Evolutionary conservation across 495 filamentous ascomycete species (phyloP), one percentile per base, ranked within the genome.

Genomic region (Penicillium turbatum): DNA sequence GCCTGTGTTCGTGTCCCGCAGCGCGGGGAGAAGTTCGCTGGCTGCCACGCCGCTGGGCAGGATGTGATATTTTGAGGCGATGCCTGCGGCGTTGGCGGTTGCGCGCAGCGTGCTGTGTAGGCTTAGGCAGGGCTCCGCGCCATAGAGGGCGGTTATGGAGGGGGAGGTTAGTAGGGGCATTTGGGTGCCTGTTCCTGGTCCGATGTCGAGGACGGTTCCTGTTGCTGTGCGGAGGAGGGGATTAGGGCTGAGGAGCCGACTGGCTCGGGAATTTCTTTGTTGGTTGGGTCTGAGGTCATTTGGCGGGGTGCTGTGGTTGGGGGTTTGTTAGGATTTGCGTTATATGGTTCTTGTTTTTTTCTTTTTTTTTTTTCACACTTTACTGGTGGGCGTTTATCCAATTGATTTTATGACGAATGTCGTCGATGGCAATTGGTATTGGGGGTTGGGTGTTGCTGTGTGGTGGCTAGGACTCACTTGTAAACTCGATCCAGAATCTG

Each of bases 61-160:
- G 35, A 90, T 77, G 61, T 77, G 76, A 67, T 90, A 92, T 12
- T 78, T 74, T n/a, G 73, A 77, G 1, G 71, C 62, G 10, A 90
- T 64, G 0, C 80, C 82, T 2, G 79, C 73, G 1, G 67, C 57
- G 6, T 56, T 56, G 17, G 86, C 71, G 15, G 71, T 74, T 0
- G 53, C 50, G 3, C 70, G 70, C 30, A 92, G 68, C 11, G 56
- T 60, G 1, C 40, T 54, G 64, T 89, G 86, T 0, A 86, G 74
- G 0, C 66, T 67, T 0, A 32, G 3, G 61, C 86, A 88, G 2
- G 86, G 86, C 68, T 90, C 86, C 1, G 87, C 72, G 56, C 86
- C 86, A 64, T 82, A 86, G 39, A 90, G 76, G 49, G 77, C 74
- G 30, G 68, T 80, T 49, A 87, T 75, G 5, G 58, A 58, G 0